Base-by-base conservation (phyloP, 805 yeast species). In the Hanseniaspora singularis region DNA sequence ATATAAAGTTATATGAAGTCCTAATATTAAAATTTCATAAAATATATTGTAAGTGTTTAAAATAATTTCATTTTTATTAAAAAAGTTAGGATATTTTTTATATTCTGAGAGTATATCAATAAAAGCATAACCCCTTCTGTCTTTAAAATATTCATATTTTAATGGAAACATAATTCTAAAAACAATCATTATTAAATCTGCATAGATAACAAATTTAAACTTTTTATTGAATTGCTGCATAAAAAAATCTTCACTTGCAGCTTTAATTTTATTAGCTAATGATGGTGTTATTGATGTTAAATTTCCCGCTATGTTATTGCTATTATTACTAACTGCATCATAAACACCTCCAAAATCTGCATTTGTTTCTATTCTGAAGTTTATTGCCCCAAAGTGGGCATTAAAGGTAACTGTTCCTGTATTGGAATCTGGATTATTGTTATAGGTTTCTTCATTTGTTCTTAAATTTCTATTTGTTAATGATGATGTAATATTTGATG, bases 131-230 rank as follows among this genome's bases (percentile, higher is more conserved):
- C 53, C 24, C 41, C 31, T 50, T 57, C 43, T 56, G 57, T 49
- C 20, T 33, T 8, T 18, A 14, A 70, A 48, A 50, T 72, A 70
- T 30, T 9, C 23, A n/a, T 70, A 49, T 50, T 72, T 70, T 4
- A 61, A 51, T 3, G 66, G 51, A 11, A 67, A 52, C 60, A 60
- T 2, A 56, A 19, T 0, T 18, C 42, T 38, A 15, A 48, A 6
- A 44, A 65, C 61, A 14, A 60, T 39, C 2, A 51, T 22, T 1
- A 61, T 16, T 1, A 61, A 47, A 12, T 44, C 48, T 12, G 59
- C n/a, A 14, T 53, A 43, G 4, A 67, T 52, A 19, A 67, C 50
- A 10, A 63, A 55, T 42, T 56, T 61, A 2, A 66, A 58, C 12
- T 68, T 43, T 16, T 57, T 37, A 18, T 44, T 44, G 26, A 44